Base-by-base conservation (phyloP, 106 monocot species). In the Phalaenopsis aphrodite region DNA sequence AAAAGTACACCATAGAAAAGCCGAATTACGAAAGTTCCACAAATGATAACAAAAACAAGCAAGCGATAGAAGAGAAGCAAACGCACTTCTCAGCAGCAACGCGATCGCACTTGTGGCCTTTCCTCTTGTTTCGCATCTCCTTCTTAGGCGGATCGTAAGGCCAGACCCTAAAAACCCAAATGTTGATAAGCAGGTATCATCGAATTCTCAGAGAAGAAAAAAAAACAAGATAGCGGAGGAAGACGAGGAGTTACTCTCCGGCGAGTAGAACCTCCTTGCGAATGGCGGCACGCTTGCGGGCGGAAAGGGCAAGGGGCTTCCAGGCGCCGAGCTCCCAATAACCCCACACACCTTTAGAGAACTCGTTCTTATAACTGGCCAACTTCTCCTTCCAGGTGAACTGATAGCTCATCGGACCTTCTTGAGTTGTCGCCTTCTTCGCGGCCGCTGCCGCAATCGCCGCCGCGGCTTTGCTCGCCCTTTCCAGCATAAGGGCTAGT, bases 321-420 rank as follows among this genome's bases (percentile, higher is more conserved):
- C 96, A 96, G 24, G 89, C 93, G 48, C 96, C 93, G 78, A 93
- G 93, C 75, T 96, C 90, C 96, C 96, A 96, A 81, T 94, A 93
- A 16, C 96, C 96, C 93, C 96, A 93, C 8, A 96, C 96, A 2
- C 96, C 96, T 81, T 96, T 96, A 39, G 86, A 78, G 30, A 96
- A 85, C 85, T 96, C 96, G 24, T 78, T 78, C 69, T 94, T 91
- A 88, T 88, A 94, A 83, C 79, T 88, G 19, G 83, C 85, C 15
- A 96, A 79, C 91, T 93, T 96, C 77, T 92, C 96, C 66, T 80
- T 84, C 96, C 93, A 96, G 7, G 88, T 85, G 42, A 83, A 92
- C 79, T 85, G 76, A 47, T 84, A 80, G 42, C 21, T 72, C 41
- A 12, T 84, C 18, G 36, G 80, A 85, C 64, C 77, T 36, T 42